These are phyloP conservation scores for Ophiostoma tasmaniense DNA, from an alignment of 2,329 filamentous ascomycete species.

Conservation along the genomic window DNA sequence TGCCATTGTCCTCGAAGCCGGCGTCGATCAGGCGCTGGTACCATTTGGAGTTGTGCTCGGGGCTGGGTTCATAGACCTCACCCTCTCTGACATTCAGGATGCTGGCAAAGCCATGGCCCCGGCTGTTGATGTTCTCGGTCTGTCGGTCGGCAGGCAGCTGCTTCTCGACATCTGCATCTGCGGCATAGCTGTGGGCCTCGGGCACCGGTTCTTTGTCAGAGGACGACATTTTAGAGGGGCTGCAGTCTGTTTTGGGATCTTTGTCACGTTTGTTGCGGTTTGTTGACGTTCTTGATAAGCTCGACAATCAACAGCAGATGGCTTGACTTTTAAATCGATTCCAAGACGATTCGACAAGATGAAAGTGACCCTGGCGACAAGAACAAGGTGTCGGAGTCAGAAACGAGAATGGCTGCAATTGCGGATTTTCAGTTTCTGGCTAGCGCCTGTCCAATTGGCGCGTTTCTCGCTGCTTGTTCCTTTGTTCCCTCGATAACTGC, in stretches of 20 bases:
- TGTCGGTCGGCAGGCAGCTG: conserved; percentile 10
- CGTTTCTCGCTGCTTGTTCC: neutral
- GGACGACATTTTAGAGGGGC: conserved; percentile 13
- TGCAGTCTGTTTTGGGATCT: neutral
- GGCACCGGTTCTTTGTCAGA: conserved; percentile 9
- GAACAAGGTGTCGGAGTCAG: conserved; percentile 1
- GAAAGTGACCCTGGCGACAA: neutral
- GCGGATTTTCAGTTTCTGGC: conserved; percentile 8
- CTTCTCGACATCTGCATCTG: conserved; percentile 23
- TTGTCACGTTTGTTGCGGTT: neutral
- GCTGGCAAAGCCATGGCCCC: conserved; percentile 15
- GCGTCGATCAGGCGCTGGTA: conserved; percentile 36
- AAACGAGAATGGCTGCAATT: neutral
- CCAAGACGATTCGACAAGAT: neutral
- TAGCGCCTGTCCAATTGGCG: neutral
- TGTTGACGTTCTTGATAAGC: neutral
- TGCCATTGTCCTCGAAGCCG: conserved; percentile 46
- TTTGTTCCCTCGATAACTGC: neutral
- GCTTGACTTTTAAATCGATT: neutral
- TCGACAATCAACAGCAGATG: neutral
- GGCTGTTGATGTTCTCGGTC: neutral
- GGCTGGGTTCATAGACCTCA: conserved; percentile 27
- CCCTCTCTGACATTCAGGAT: conserved; percentile 27
- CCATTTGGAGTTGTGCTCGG: conserved; percentile 31
- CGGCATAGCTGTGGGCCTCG: conserved; percentile 9